Conservation (phyloP, 139 green algal genomes). For the Micromonas commoda region DNA sequence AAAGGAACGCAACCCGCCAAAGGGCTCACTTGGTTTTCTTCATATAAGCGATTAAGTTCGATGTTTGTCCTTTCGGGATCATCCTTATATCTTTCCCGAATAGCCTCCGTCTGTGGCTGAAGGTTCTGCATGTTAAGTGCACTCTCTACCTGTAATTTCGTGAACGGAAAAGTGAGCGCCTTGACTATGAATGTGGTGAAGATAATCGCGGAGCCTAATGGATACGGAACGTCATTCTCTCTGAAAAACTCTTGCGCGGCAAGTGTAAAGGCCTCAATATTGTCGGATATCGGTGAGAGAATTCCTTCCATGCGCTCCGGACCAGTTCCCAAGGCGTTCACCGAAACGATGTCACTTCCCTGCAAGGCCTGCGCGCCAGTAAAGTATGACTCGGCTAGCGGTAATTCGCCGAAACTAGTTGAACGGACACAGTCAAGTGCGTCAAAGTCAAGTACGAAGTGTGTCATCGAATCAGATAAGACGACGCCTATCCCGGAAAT, state of each 20-base stretch:
- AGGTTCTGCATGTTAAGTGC: slow-evolving; percentile 88
- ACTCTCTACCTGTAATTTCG: slow-evolving; percentile 89
- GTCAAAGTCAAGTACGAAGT: no score
- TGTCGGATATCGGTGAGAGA: background rate
- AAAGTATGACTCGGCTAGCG: no score
- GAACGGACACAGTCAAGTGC: no score
- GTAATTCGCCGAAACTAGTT: no score
- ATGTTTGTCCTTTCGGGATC: slow-evolving; percentile 61
- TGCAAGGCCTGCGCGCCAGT: no score
- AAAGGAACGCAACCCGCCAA: slow-evolving; percentile 86
- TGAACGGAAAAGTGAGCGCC: slow-evolving; percentile 81
- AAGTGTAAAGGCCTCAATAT: background rate
- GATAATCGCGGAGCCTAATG: slow-evolving; percentile 93
- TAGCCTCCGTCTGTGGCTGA: slow-evolving; percentile 83
- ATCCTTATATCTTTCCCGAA: slow-evolving; percentile 81
- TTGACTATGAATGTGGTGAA: slow-evolving; percentile 88
- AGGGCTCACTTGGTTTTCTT: slow-evolving; percentile 84
- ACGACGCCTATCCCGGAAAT: no score
- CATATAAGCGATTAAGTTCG: slow-evolving; percentile 87
- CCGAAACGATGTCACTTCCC: no score
- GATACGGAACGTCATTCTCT: slow-evolving; percentile 71
- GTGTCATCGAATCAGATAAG: no score
- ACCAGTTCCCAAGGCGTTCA: background rate
- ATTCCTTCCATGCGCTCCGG: slow-evolving; percentile 2
- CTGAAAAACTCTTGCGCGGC: background rate